Evolutionary conservation across 2,329 filamentous ascomycete species (phyloP), one percentile per base, ranked within the genome.

Genomic region (Fonsecaea multimorphosa): DNA sequence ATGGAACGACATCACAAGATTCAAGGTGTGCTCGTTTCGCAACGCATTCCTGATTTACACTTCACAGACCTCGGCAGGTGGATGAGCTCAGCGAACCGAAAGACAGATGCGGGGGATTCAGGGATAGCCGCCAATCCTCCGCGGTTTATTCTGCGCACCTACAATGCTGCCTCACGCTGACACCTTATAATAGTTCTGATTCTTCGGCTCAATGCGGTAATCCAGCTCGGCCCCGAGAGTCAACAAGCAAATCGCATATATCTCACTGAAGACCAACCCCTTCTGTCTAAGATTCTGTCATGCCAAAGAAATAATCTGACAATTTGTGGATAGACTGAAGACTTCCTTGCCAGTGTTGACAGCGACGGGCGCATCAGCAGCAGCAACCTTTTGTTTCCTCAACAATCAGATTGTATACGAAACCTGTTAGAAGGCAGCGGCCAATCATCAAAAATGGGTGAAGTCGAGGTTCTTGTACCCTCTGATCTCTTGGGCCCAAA

Each of bases 401-500:
- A 1, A 32, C 11, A n/a, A 22, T 3, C 31, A 32, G 3, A 7
- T 14, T 32, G 27, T 29, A n/a, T n/a, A 40, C 38, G 1, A 54
- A n/a, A 38, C 9, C 54, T 4, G 14, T 40, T 8, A n/a, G 29
- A 40, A n/a, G 4, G 14, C 38, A 40, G 14, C 6, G 16, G n/a
- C 27, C 58, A n/a, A n/a, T 6, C 11, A 2, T n/a, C 9, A n/a
- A 32, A 55, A 22, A 58, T 61, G 55, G 19, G 55, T 11, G 44
- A 54, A 29, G 52, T 56, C 24, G 55, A 67, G 34, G 52, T 58
- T n/a, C 57, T 63, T 34, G 57, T 38, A 5, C 63, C 63, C 14
- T 53, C 58, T 22, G 62, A 65, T 27, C 57, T 58, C 16, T 27
- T 65, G 24, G 65, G 65, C 14, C 65, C 65, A 5, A 64, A 57